Evolutionary conservation across 2,329 filamentous ascomycete species (phyloP), one percentile per base, ranked within the genome.

Genomic region (Bretziella fagacearum): DNA sequence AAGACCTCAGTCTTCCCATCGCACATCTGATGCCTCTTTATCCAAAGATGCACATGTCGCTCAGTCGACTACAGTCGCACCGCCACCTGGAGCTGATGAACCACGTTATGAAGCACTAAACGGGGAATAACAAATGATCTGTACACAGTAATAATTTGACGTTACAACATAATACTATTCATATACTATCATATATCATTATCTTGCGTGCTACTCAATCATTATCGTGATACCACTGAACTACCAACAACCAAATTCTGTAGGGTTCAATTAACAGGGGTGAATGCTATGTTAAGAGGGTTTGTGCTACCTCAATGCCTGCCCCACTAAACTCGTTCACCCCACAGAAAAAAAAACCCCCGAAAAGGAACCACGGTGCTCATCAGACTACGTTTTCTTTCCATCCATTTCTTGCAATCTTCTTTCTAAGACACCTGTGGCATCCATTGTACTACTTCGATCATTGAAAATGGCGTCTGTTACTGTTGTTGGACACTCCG

Each of bases 71-170:
- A 30, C 55, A 2, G 63, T 69, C 3, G 82, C 84, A 23, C 74
- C 85, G 11, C 87, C 87, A 2, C 87, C 87, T 0, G 86, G 87
- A 11, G 71, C 73, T 10, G 77, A 74, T 6, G 81, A 91, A 52
- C 74, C 84, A 3, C 62, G 84, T 51, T 95, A 95, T 62, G 83
- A 85, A 44, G 93, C 85, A 64, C 64, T 94, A 60, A 73, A 81
- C 42, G 87, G 87, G 3, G 82, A 91, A 57, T 91, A 66, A 26
- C 7, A 6, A 7, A 18, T 8, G 6, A 30, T 8, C 17, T 40
- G n/a, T n/a, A 10, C 22, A 8, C 11, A 6, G 7, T 22, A 13
- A 39, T 8, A 22, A 11, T 2, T 39, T 39, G 5, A 3, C n/a
- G 20, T 10, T 17, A 4, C 10, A 30, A 30, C n/a, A 30, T 8